Base-by-base conservation (phyloP, 1,284 basidiomycete genomes). In the Wolfiporia cocos region DNA sequence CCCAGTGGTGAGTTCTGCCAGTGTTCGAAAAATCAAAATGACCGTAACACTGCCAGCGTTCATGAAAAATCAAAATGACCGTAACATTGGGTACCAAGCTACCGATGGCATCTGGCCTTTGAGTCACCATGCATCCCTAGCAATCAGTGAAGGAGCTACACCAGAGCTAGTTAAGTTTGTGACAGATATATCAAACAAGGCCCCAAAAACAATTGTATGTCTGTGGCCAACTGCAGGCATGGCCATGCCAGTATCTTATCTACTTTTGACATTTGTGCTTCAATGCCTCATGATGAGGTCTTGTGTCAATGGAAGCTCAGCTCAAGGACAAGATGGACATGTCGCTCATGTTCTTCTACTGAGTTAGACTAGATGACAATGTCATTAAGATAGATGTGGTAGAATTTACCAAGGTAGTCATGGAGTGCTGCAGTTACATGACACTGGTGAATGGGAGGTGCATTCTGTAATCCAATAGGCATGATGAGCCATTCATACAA, bases 281-380 rank as follows among this genome's bases (percentile, higher is more conserved):
- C 32, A 7, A 54, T 44, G 0, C 50, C 48, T 2, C 29, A 2
- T 0, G 11, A 4, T 0, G 50, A 49, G 18, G 52, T 46, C 21
- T 44, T 23, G 44, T 64, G 62, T 0, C 73, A 69, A 0, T 75
- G 59, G 54, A 67, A 76, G 20, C 68, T 59, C 10, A 67, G 57
- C 20, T 59, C 23, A 1, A 49, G 34, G 3, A 42, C 34, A 41
- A 60, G 19, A 1, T 32, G 17, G 10, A 64, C 57, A 34, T 63
- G 54, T 1, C 39, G n/a, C 1, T 48, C 17, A 41, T 66, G 60
- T 9, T 56, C 53, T 30, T 51, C 50, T 20, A 18, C 18, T 9
- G 50, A 35, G 3, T 41, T 2, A 1, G 53, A 55, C 31, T 44
- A 59, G 22, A 59, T 50, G 0, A 58, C 44, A 15, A 61, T 56